Percentiles rank a stretch among this genome's conserved stretches.
Evolutionary conservation across 768 basidiomycete genomes (phyloP).

Genomic region (Lentinula edodes): DNA sequence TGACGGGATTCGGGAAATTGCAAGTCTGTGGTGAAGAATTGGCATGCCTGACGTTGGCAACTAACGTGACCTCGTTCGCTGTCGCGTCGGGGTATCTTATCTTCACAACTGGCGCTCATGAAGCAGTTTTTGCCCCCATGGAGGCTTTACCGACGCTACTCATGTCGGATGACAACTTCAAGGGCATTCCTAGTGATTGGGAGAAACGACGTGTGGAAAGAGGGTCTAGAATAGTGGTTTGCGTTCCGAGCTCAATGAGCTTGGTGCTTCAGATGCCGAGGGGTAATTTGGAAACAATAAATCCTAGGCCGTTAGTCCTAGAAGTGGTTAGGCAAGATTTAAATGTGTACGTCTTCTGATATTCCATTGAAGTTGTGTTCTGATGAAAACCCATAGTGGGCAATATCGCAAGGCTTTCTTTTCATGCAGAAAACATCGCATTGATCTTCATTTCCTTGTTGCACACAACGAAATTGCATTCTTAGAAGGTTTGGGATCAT

Average conservation of each 20-base stretch:
- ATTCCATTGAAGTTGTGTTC: background rate
- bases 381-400: slow-evolving; percentile 37
- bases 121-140: slow-evolving; percentile 69
- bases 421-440: slow-evolving; percentile 87
- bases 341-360: slow-evolving; percentile 46
- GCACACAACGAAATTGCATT: slow-evolving; percentile 73
- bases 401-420: slow-evolving; percentile 85
- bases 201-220: slow-evolving; percentile 81
- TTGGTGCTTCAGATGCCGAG: slow-evolving; percentile 96
- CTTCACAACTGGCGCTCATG: slow-evolving; percentile 80
- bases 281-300: slow-evolving; percentile 94
- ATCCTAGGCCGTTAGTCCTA: slow-evolving; percentile 88
- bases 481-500: slow-evolving; percentile 51
- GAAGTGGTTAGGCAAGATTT: slow-evolving; percentile 74
- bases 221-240: slow-evolving; percentile 84
- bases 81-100: slow-evolving; percentile 73
- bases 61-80: slow-evolving; percentile 68
- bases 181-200: slow-evolving; percentile 33
- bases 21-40: slow-evolving; percentile 34
- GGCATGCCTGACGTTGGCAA: slow-evolving; percentile 29
- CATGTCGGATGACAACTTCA: slow-evolving; percentile 18
- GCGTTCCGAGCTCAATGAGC: slow-evolving; percentile 82
- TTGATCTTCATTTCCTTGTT: slow-evolving; percentile 86
- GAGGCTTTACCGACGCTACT: slow-evolving; percentile 17
- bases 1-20: slow-evolving; percentile 61